These are phyloP conservation scores for Globisporangium orthogonon DNA, from an alignment of 352 stramenopile species.

Conservation along the genomic window DNA sequence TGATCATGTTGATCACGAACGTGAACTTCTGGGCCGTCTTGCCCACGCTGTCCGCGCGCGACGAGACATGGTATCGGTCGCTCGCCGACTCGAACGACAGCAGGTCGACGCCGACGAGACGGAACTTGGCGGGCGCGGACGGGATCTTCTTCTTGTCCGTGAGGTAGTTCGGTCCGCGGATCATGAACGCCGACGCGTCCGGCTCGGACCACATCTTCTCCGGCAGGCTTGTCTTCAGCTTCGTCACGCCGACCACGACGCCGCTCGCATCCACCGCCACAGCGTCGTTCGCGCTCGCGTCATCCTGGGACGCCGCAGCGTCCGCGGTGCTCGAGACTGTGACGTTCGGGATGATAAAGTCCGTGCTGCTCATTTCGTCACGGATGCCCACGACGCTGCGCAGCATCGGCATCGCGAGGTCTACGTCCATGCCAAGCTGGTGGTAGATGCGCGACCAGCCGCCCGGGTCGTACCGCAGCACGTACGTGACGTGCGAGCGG, in stretches of 20 bases:
- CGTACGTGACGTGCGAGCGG: slow-evolving; percentile 77
- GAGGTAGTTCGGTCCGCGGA: slow-evolving; percentile 88
- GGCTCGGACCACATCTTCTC: slow-evolving; percentile 85
- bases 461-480: slow-evolving; percentile 72
- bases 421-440: slow-evolving; percentile 86
- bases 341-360: slow-evolving; percentile 86
- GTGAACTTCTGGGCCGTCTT: slow-evolving; percentile 73
- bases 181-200: slow-evolving; percentile 70
- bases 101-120: slow-evolving; percentile 76
- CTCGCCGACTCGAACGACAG: slow-evolving; percentile 65
- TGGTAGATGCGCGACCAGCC: slow-evolving; percentile 83
- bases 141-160: slow-evolving; percentile 86
- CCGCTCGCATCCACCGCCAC: slow-evolving; percentile 50
- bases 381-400: slow-evolving; percentile 79
- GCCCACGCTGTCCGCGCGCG: slow-evolving; percentile 64
- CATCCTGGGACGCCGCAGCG: not conserved
- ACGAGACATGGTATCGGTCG: slow-evolving; percentile 77
- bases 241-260: slow-evolving; percentile 56
- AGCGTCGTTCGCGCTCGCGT: not conserved
- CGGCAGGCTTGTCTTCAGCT: slow-evolving; percentile 60
- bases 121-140: slow-evolving; percentile 64
- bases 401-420: slow-evolving; percentile 82
- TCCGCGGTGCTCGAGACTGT: slow-evolving; percentile 30
- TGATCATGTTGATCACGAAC: slow-evolving; percentile 89
- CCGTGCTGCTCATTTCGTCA: slow-evolving; percentile 73